Conservation (phyloP, 1,284 basidiomycete genomes). For the Trichosporon inkin region DNA sequence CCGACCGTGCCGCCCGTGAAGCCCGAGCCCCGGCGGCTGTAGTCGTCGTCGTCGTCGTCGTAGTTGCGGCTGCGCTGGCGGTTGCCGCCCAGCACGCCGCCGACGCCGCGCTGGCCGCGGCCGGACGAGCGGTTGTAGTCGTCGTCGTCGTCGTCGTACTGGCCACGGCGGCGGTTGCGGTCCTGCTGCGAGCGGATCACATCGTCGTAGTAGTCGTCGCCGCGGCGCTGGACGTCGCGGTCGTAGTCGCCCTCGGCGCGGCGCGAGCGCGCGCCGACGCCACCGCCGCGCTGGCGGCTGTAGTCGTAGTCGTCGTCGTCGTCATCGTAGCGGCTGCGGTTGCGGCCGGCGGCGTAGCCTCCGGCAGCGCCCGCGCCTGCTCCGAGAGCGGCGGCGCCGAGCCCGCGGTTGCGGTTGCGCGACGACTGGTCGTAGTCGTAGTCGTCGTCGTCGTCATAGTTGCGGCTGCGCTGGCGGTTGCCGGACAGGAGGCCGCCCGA, state of each 20-base stretch:
- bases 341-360: background rate
- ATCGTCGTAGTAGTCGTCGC: background rate
- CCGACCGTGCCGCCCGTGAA: background rate
- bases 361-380: background rate
- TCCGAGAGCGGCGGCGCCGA: background rate
- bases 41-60: background rate
- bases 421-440: background rate
- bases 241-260: background rate
- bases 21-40: background rate
- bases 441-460: background rate
- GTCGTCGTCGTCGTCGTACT: background rate
- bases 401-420: constrained; percentile 3
- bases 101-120: background rate
- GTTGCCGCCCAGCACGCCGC: background rate
- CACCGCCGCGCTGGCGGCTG: constrained; percentile 1
- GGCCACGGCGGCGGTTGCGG: background rate
- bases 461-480: background rate
- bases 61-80: background rate
- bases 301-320: background rate
- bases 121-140: background rate
- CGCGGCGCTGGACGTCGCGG: background rate
- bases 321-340: background rate
- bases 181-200: background rate
- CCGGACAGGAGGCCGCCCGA: background rate
- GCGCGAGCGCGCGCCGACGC: background rate